Percentiles rank a stretch among this genome's conserved stretches.
Conservation (phyloP, 179 eudicot genomes). For the Pouteria campechiana region DNA sequence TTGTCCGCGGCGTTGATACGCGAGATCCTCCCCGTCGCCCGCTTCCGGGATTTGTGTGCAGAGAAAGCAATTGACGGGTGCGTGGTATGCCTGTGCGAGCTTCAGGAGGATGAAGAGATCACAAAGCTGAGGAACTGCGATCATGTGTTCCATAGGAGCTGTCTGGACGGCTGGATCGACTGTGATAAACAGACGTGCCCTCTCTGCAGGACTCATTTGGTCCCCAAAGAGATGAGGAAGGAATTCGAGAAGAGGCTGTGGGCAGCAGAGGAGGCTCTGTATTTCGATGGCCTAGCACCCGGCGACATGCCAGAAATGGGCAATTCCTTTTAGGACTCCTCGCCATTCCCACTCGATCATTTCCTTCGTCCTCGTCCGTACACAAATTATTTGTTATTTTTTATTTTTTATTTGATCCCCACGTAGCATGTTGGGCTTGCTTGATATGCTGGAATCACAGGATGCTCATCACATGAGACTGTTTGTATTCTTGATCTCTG, state of each 20-base stretch:
- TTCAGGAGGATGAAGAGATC: slow-evolving; percentile 55
- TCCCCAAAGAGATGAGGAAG: slow-evolving; percentile 19
- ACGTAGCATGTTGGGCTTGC: too few relatives aligned
- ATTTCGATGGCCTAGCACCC: too few relatives aligned
- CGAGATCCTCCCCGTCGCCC: slow-evolving; percentile 59
- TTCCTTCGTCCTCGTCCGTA: too few relatives aligned
- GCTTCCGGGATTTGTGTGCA: slow-evolving; percentile 23
- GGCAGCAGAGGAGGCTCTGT: too few relatives aligned
- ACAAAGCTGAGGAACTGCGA: slow-evolving; percentile 60
- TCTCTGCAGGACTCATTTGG: slow-evolving; percentile 41
- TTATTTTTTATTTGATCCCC: too few relatives aligned
- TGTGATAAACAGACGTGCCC: slow-evolving; percentile 53
- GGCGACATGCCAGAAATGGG: too few relatives aligned
- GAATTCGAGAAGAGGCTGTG: slow-evolving; percentile 37
- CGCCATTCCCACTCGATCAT: too few relatives aligned
- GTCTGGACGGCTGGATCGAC: slow-evolving; percentile 86
- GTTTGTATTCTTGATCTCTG: too few relatives aligned
- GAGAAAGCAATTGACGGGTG: slow-evolving; percentile 42
- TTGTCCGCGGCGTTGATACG: slow-evolving; percentile 58
- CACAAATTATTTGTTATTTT: too few relatives aligned
- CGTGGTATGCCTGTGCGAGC: slow-evolving; percentile 71
- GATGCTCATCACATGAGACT: too few relatives aligned
- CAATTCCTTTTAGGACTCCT: too few relatives aligned
- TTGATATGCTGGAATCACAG: too few relatives aligned
- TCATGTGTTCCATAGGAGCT: slow-evolving; percentile 69